Base-by-base conservation (phyloP, 345 rosid genomes). In the Citrus maxima region DNA sequence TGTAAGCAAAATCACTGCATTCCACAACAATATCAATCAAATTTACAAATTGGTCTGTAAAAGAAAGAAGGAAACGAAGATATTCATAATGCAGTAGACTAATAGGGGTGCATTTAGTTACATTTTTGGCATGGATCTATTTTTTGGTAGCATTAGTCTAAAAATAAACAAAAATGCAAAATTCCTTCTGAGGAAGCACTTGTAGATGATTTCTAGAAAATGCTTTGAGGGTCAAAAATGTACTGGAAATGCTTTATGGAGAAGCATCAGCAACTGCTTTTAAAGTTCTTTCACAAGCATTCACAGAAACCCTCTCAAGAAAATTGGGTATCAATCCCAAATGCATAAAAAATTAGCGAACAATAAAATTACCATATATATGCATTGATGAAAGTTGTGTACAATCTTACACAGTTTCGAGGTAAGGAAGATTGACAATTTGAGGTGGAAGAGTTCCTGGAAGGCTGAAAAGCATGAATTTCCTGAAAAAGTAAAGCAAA, bases 361-460 rank as follows among this genome's bases (percentile, higher is more conserved):
- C 68, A 63, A 63, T 28, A 28, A 63, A 63, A 61, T 61, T 28
- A 61, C 27, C 5, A 18, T 32, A 34, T 65, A 10, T 5, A 7
- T 59, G 24, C 62, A 59, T 24, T 21, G 8, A 19, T 65, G 25
- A 34, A 65, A 30, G 21, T 25, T 70, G 61, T 28, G 38, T 6
- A 3, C 8, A 5, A 49, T 16, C 92, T 89, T 81, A 93, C 97
- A 93, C 84, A 19, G 13, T 24, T 75, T 84, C 72, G 71, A 95
- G 88, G 75, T 84, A 82, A 19, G 82, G 88, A 79, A 95, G 96
- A 84, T 78, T 80, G 10, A 85, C 80, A 27, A 93, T 75, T 76
- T 90, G 86, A 66, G 92, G 85, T 55, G 97, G 94, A 54, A 93
- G 95, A 66, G 77, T 80, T 68, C 98, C 98, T 0, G 94, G 85